Percentiles rank a stretch among this genome's conserved stretches.
phyloP scores from a whole-genome alignment of 495 filamentous ascomycete species.

The Penicillium pancosmium region DNA sequence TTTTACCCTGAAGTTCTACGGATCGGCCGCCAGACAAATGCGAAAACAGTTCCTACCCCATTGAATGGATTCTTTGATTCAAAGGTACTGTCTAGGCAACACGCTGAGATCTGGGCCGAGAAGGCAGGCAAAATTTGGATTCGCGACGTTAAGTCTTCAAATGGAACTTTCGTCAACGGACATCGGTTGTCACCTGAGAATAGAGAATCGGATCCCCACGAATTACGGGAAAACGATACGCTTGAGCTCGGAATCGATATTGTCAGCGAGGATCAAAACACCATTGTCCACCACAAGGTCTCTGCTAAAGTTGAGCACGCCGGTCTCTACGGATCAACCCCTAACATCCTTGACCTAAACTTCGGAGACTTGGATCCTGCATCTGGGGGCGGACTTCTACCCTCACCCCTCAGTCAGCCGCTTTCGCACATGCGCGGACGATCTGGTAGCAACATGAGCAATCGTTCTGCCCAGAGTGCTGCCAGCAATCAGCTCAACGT shows the following conservation, averaged over 20 bases:
- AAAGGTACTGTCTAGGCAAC: slow-evolving; percentile 93
- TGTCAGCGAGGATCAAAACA: slow-evolving; percentile 97
- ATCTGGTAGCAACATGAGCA: slow-evolving; percentile 69
- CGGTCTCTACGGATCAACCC: slow-evolving; percentile 67
- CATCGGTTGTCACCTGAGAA: slow-evolving; percentile 87
- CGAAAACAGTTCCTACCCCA: slow-evolving; percentile 87
- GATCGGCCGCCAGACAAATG: slow-evolving; percentile 96
- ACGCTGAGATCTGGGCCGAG: slow-evolving; percentile 96
- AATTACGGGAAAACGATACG: slow-evolving; percentile 83
- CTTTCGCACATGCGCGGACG: slow-evolving; percentile 67
- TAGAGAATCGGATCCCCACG: slow-evolving; percentile 90
- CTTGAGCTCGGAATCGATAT: slow-evolving; percentile 97
- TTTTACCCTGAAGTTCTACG: slow-evolving; percentile 85
- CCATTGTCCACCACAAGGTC: slow-evolving; percentile 96
- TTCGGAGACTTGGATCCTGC: slow-evolving; percentile 82
- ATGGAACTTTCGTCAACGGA: slow-evolving; percentile 98
- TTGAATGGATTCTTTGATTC: slow-evolving; percentile 96
- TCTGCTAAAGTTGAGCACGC: slow-evolving; percentile 95
- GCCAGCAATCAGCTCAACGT: slow-evolving; percentile 61
- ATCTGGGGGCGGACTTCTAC: slow-evolving; percentile 69
- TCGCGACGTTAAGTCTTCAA: slow-evolving; percentile 95
- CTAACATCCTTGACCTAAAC: slow-evolving; percentile 81
- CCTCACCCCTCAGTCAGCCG: slow-evolving; percentile 57
- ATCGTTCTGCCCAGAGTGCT: slow-evolving; percentile 54
- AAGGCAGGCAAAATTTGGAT: slow-evolving; percentile 90